Conservation (phyloP, 495 filamentous ascomycete species). For the Penicillium fimorum region DNA sequence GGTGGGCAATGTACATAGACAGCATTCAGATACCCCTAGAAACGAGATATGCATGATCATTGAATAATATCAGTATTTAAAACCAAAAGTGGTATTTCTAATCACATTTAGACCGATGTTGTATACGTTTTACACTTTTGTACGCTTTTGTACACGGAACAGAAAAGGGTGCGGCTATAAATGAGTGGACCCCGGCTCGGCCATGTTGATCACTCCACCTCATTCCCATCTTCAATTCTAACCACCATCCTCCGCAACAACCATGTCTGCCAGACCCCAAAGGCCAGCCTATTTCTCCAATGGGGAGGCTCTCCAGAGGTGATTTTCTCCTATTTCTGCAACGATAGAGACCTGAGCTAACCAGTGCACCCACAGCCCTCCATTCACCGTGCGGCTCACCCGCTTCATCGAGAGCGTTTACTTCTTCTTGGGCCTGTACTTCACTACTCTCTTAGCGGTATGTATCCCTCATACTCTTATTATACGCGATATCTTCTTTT, state of each 20-base stretch:
- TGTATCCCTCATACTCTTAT: not conserved
- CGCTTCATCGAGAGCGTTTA: conserved; percentile 46
- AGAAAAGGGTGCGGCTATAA: not conserved
- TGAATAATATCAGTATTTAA: not conserved
- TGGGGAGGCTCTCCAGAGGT: conserved; percentile 38
- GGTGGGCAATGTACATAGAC: conserved; percentile 24
- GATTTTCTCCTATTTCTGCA: conserved; percentile 12
- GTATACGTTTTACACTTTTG: not conserved
- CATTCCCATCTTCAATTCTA: conserved; percentile 11
- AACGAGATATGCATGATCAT: conserved; percentile 10
- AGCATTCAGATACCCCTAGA: conserved; percentile 24
- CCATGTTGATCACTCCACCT: conserved; percentile 12
- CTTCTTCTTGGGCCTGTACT: conserved; percentile 44
- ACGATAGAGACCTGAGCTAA: conserved; percentile 21
- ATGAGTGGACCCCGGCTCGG: conserved; percentile 12
- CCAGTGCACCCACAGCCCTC: conserved; percentile 37
- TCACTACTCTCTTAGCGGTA: conserved; percentile 47
- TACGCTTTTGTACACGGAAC: not conserved
- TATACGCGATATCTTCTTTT: not conserved
- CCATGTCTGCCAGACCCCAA: conserved; percentile 28
- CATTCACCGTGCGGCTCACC: conserved; percentile 42
- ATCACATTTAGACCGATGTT: not conserved
- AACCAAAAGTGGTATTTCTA: not conserved
- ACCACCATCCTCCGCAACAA: conserved; percentile 7
- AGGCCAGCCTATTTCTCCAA: conserved; percentile 40